A percentile compares a stretch with the other conserved stretches of the same genome.
Evolutionary conservation across 768 basidiomycete species (phyloP).

Genomic region (Mycena kentingensis): DNA sequence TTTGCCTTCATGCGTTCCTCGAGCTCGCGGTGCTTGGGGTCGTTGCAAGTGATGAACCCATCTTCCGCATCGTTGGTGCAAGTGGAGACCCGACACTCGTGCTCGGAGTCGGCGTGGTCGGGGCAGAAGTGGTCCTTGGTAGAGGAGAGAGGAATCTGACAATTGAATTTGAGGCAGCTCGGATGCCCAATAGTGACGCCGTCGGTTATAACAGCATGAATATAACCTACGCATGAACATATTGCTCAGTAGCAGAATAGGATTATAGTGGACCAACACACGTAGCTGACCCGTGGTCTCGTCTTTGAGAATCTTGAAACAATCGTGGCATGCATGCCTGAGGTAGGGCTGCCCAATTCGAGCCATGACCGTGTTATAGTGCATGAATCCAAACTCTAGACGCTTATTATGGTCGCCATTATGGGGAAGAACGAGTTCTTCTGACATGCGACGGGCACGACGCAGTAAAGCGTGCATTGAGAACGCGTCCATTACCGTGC

Average conservation of each 20-base stretch:
- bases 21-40: no score
- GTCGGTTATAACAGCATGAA: conserved; percentile 30
- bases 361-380: not conserved
- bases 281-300: not conserved
- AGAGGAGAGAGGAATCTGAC: conserved; percentile 24
- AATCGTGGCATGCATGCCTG: not conserved
- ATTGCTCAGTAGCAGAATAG: no score
- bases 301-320: not conserved
- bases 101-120: no score
- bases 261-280: no score
- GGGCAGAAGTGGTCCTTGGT: no score
- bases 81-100: no score
- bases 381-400: not conserved
- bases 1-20: no score
- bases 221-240: not conserved
- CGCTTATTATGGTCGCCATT: not conserved
- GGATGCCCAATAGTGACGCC: conserved; percentile 36
- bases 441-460: not conserved
- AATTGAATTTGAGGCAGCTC: conserved; percentile 33
- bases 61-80: no score
- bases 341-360: not conserved
- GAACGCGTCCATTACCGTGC: not conserved
- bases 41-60: no score
- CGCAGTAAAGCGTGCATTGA: not conserved
- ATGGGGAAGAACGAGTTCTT: not conserved